Base-by-base conservation (phyloP, 2,329 filamentous ascomycete genomes). In the Didymella keratinophila region DNA sequence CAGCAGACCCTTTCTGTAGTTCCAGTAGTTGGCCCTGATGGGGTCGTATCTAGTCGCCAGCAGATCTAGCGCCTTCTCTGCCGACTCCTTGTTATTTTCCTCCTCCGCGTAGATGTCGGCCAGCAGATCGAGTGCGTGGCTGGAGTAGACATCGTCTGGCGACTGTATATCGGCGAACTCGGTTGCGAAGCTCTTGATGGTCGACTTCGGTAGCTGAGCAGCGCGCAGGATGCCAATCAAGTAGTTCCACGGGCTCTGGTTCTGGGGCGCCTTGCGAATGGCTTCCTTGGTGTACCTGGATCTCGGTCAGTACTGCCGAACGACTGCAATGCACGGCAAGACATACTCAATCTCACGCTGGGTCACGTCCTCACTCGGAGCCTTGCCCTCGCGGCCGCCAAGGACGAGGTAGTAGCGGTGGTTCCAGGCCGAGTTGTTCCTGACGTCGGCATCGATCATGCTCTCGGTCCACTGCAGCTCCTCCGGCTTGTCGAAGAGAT, bases 341-440 rank as follows among this genome's bases (percentile, higher is more conserved):
- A 68, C 76, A 25, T 89, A 96, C 61, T 82, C 80, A 37, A 96
- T 77, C 80, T 99, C 95, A 32, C 89, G 82, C 62, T 93, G 86
- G 43, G 95, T 79, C 8, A 92, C 77, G 1, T 83, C 83, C 25
- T 82, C 79, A 63, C 64, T 79, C 71, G 58, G 77, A 60, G 66
- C 76, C 63, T 63, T 75, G 27, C 78, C 78, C 23, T 76, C 69
- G 32, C 75, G 74, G 11, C 81, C 84, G 81, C 74, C 85, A 84
- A 97, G 96, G 18, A 94, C 87, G n/a, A 98, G 76, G 76, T 94
- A 97, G 83, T 95, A 98, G 50, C 95, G 89, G 81, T 99, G 94
- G 65, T 94, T 96, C 95, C 95, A 99, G 16, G 94, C 95, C 43
- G 91, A 95, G 78, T 99, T 99, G 80, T 99, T 99, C 71, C 93